Evolutionary conservation across 1,139 yeast species (phyloP).

Genomic region (Trichomonascaceae sp.): DNA sequence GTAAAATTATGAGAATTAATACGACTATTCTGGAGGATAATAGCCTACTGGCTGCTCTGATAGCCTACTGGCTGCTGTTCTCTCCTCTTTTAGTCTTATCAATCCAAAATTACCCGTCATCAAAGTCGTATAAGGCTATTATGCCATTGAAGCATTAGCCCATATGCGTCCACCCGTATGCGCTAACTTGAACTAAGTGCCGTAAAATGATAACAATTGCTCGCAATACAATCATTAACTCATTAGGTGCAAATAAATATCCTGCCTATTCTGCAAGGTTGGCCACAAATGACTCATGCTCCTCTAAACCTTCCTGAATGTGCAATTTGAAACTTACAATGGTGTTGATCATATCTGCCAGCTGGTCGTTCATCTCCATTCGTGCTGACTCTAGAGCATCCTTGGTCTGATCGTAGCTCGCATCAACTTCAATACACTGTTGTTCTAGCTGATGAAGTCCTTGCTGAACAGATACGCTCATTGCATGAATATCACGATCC

Average conservation of each 20-base stretch:
- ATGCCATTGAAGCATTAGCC: too few species aligned
- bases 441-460: conserved; percentile 53
- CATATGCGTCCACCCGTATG: too few species aligned
- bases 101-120: too few species aligned
- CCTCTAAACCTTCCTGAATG: conserved; percentile 55
- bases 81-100: too few species aligned
- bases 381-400: conserved; percentile 46
- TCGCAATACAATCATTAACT: not conserved
- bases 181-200: too few species aligned
- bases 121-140: too few species aligned
- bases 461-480: conserved; percentile 49
- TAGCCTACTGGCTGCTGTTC: too few species aligned
- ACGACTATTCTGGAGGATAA: too few species aligned
- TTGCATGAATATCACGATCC: conserved; percentile 53
- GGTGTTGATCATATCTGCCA: conserved; percentile 51
- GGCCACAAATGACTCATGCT: conserved; percentile 40
- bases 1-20: too few species aligned
- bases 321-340: conserved; percentile 60
- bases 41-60: too few species aligned
- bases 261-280: not conserved
- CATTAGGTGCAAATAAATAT: not conserved
- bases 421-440: conserved; percentile 47
- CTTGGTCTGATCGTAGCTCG: conserved; percentile 49
- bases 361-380: conserved; percentile 46
- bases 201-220: too few species aligned